phyloP scores from a whole-genome alignment of 495 filamentous ascomycete species.

The Penicillium ucsense region DNA sequence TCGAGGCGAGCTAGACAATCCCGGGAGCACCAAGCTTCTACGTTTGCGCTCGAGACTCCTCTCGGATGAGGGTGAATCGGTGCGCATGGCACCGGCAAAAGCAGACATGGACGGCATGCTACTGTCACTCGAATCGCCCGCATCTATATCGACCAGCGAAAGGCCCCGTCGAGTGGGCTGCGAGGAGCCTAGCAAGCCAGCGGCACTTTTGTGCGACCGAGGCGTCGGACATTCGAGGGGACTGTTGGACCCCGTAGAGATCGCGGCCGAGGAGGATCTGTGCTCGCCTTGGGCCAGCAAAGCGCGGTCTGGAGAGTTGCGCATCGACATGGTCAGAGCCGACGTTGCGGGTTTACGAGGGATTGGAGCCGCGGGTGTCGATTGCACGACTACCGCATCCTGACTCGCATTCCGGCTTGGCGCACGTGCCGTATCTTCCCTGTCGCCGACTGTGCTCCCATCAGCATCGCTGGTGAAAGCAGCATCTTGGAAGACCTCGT shows the following conservation, averaged over 20 bases:
- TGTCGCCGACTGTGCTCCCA: neutral
- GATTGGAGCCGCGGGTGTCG: slow-evolving; percentile 11
- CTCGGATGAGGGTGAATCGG: slow-evolving; percentile 87
- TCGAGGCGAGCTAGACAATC: slow-evolving; percentile 59
- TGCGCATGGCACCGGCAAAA: slow-evolving; percentile 56
- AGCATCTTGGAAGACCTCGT: slow-evolving; percentile 30
- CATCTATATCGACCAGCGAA: slow-evolving; percentile 67
- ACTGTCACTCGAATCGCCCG: slow-evolving; percentile 72
- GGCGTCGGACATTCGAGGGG: slow-evolving; percentile 88
- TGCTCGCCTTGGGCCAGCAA: slow-evolving; percentile 26
- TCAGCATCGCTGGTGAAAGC: neutral
- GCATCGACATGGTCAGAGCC: slow-evolving; percentile 35
- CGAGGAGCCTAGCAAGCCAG: slow-evolving; percentile 51
- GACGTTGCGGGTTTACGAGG: slow-evolving; percentile 23
- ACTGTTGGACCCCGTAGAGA: slow-evolving; percentile 75
- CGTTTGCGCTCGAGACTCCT: slow-evolving; percentile 75
- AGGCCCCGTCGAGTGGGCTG: slow-evolving; percentile 59
- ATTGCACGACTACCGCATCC: slow-evolving; percentile 6
- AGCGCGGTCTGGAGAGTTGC: slow-evolving; percentile 27
- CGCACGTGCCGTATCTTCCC: neutral
- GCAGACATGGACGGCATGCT: slow-evolving; percentile 72
- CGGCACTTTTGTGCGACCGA: slow-evolving; percentile 66
- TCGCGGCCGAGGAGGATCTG: slow-evolving; percentile 50
- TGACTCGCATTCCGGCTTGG: neutral
- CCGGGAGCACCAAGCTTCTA: slow-evolving; percentile 69